Base-by-base conservation (phyloP, 139 green algal genomes). In the Coelastrella sp. region DNA sequence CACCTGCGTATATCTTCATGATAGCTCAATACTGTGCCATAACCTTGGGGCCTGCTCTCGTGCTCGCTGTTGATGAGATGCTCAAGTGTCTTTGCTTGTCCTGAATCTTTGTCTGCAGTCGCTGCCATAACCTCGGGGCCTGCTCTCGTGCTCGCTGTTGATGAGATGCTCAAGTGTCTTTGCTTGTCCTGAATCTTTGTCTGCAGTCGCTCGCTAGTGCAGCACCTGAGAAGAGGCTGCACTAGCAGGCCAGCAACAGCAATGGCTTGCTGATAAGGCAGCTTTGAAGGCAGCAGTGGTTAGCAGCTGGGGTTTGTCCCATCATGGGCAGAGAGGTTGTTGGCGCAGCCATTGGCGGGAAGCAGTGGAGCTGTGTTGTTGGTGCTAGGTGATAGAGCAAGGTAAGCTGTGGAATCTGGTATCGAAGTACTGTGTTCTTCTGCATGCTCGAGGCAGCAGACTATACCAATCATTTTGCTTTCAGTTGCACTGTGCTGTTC, bases 341-440 rank as follows among this genome's bases (percentile, higher is more conserved):
- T 95, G 82, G 83, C 90, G 82, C 90, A 92, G 86, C 68, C 56
- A 59, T 22, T 93, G 17, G 56, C 65, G 80, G 47, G 11, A 57
- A 54, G 82, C 81, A 81, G 17, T 76, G 87, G 61, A 56, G 74
- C 89, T 10, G 16, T 94, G 76, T 86, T 97, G 88, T 2, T 97
- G 60, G 85, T 97, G 77, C 86, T 94, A 74, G 94, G 87, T 4
- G 96, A 97, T 68, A 90, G 93, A 17, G 93, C 94, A 5, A 92
- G 87, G 91, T 93, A 83, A 6, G 83, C 19, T 11, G 16, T 54
- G 16, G 8, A n/a, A 19, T 20, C 19, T 71, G 32, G 19, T 47
- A 57, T 68, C 7, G 5, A 7, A 5, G 17, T 32, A 47, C 58
- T 57, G 5, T 16, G 3, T 77, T 22, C 22, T 77, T 4, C 77